Percentiles rank a stretch among this genome's conserved stretches.
phyloP scores from a whole-genome alignment of 73 alveolate genomes.

The Symbiodinium pilosum region DNA sequence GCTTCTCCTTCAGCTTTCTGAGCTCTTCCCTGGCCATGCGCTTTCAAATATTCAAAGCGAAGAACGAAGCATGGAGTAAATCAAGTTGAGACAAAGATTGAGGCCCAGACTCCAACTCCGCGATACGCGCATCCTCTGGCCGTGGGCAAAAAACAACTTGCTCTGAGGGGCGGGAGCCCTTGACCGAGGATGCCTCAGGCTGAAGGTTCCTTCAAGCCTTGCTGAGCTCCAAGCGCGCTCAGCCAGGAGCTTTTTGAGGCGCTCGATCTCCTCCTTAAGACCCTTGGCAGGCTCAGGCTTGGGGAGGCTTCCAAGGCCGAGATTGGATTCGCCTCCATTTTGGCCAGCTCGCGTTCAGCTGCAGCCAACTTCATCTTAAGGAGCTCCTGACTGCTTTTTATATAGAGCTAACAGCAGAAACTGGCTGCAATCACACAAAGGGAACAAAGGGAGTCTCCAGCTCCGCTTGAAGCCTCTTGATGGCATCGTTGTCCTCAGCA shows the following conservation, averaged over 20 bases:
- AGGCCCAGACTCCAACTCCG: not conserved
- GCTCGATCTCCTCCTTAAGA: not conserved
- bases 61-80: no score
- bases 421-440: not conserved
- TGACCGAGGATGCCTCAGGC: no score
- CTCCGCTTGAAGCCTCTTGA: not conserved
- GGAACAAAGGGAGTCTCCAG: not conserved
- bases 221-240: not conserved
- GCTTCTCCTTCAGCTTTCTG: conserved; percentile 13
- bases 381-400: not conserved
- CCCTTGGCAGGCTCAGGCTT: no score
- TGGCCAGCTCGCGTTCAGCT: not conserved
- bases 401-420: not conserved
- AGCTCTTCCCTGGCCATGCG: not conserved
- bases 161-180: no score
- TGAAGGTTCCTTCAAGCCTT: no score
- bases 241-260: not conserved
- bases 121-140: not conserved
- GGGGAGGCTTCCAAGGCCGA: not conserved
- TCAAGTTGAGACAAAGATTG: no score
- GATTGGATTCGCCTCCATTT: not conserved
- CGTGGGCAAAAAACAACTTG: no score
- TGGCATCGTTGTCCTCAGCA: conserved; percentile 8
- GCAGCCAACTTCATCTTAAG: not conserved
- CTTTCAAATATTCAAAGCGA: no score